phyloP scores from a whole-genome alignment of 345 rosid species.

The Euphorbia pulcherrima region DNA sequence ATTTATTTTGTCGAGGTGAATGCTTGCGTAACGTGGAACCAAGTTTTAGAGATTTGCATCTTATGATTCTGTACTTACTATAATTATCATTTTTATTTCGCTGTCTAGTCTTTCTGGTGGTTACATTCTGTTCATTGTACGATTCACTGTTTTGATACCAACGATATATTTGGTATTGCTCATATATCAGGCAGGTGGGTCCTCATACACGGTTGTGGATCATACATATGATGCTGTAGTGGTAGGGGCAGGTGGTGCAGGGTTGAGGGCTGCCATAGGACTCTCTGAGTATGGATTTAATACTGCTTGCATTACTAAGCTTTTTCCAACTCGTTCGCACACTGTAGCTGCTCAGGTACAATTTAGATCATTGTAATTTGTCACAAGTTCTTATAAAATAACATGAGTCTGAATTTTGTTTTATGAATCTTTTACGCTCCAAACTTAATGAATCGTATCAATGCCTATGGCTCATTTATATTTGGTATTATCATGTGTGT shows the following conservation, averaged over 20 bases:
- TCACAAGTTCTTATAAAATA: background rate
- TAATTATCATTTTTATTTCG: background rate
- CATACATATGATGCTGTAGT: constrained; percentile 95
- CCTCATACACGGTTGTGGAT: constrained; percentile 82
- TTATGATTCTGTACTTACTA: background rate
- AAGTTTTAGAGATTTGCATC: background rate
- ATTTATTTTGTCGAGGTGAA: background rate
- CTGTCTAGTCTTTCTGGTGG: background rate
- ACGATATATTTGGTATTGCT: background rate
- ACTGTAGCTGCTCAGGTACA: constrained; percentile 97
- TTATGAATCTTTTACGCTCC: background rate
- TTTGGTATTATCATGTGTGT: background rate
- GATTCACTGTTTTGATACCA: background rate
- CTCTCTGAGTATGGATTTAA: constrained; percentile 99
- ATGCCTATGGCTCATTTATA: background rate
- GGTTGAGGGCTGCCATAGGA: constrained; percentile 93
- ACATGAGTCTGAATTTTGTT: background rate
- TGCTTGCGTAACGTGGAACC: background rate
- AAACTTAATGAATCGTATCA: background rate
- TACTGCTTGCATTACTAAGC: constrained; percentile 98
- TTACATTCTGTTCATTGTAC: background rate
- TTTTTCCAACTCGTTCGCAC: constrained; percentile 92
- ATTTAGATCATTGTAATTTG: background rate
- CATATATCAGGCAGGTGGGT: constrained; percentile 37
- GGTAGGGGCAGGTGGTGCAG: constrained; percentile 99